Base-by-base conservation (phyloP, 164 flowering plant species). In the Dillenia suffruticosa region DNA sequence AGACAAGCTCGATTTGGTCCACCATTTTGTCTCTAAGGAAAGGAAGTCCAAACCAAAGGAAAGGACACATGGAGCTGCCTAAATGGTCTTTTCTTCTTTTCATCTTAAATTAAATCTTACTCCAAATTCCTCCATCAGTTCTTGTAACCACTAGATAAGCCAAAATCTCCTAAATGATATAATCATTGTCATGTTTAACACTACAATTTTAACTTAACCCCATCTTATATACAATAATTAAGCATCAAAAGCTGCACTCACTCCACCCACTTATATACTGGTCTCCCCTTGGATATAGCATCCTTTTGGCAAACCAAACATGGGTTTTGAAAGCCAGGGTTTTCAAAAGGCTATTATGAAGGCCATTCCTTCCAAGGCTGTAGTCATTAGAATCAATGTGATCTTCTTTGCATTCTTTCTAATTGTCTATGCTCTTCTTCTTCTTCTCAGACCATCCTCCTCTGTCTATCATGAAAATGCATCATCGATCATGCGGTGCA, bases 341-440 rank as follows among this genome's bases (percentile, higher is more conserved):
- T 46, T 69, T 64, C 66, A 68, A 43, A 70, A 64, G 63, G 40
- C 40, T 56, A 70, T 63, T 68, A 62, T 76, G 65, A 85, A 84
- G 72, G 58, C 80, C 12, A 40, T 78, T 46, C 74, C 90, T 58
- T 74, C 96, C 44, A 90, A 86, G 64, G 70, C 95, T 68, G 46
- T 90, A 51, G 65, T 90, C 13, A 71, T 87, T 51, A 81, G 79
- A 70, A 69, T 91, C 77, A 91, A 91, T 70, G 63, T 89, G 12
- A 19, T 85, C 19, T 85, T 91, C 69, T 65, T 94, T 16, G 82
- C 86, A 16, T 69, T 81, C 70, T 85, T 86, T 63, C 51, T 90
- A 1, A 15, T 84, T 17, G 56, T 82, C 49, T 91, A 89, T 61
- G 85, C 76, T 1, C 60, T 67, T n/a, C 79, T 89, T n/a, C 79